These are phyloP conservation scores for Talaromyces stipitatus DNA, from an alignment of 495 filamentous ascomycete genomes.

Conservation along the genomic window DNA sequence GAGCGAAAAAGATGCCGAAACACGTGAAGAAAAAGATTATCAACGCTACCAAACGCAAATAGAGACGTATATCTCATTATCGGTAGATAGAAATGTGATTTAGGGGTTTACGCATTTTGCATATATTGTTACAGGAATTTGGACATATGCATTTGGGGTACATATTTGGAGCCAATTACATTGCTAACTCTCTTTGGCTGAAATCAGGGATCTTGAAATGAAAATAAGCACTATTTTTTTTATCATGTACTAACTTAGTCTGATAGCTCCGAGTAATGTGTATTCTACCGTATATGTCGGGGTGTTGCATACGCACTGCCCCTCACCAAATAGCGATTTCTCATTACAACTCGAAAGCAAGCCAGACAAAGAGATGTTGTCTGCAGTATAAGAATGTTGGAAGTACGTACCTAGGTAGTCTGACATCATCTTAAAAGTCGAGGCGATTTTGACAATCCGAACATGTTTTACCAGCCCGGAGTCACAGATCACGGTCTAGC, in stretches of 20 bases:
- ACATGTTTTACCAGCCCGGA: slow-evolving; percentile 29
- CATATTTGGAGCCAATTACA: neutral
- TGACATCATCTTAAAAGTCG: neutral
- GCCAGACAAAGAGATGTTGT: neutral
- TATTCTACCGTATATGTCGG: neutral
- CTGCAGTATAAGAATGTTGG: no score
- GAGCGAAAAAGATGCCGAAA: slow-evolving; percentile 94
- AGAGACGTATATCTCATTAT: neutral
- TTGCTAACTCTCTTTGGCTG: neutral
- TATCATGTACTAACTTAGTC: no score
- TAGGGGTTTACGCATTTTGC: neutral
- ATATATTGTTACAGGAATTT: neutral
- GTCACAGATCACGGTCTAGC: slow-evolving; percentile 28
- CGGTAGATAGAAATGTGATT: neutral
- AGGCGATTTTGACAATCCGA: neutral
- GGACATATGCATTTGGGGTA: neutral
- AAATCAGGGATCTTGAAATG: no score
- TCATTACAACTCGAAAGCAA: neutral
- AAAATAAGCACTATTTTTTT: neutral
- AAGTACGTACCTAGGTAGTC: neutral
- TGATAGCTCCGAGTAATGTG: no score
- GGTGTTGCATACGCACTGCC: neutral
- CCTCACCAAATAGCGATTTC: neutral
- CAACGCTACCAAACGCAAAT: slow-evolving; percentile 22
- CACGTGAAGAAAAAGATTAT: slow-evolving; percentile 80